Evolutionary conservation across 768 basidiomycete species (phyloP).

Genomic region (Trametes cubensis): DNA sequence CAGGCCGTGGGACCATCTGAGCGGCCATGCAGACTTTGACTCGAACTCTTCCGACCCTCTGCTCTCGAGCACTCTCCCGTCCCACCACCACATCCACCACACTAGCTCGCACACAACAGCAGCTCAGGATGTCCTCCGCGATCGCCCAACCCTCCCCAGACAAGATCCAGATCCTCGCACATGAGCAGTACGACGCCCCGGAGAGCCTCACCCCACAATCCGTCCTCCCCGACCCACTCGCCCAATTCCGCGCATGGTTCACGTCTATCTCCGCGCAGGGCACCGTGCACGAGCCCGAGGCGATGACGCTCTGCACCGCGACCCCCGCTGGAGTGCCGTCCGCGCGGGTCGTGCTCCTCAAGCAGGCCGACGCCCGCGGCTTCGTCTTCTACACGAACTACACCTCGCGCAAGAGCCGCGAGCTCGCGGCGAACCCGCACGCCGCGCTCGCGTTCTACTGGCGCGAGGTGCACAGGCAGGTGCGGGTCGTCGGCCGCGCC

Average conservation of each 20-base stretch:
- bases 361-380: conserved; percentile 83
- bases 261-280: conserved; percentile 55
- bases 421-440: conserved; percentile 75
- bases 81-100: not conserved
- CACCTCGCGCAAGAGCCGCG: conserved; percentile 86
- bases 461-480: conserved; percentile 78
- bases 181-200: conserved; percentile 74
- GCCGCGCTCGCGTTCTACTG: conserved; percentile 91
- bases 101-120: not conserved
- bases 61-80: not conserved
- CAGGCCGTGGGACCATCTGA: not conserved
- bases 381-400: conserved; percentile 99
- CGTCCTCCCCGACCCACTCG: conserved; percentile 69
- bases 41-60: conserved; percentile 3
- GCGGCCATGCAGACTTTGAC: conserved; percentile 18
- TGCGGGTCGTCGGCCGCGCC: conserved; percentile 82
- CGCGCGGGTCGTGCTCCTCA: conserved; percentile 87
- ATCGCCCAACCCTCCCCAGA: conserved; percentile 51
- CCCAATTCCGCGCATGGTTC: conserved; percentile 90
- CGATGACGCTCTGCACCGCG: conserved; percentile 80
- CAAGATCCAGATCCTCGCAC: conserved; percentile 69
- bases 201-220: conserved; percentile 64
- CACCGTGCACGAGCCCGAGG: conserved; percentile 84
- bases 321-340: conserved; percentile 78
- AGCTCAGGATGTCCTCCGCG: conserved; percentile 22